A percentile compares a stretch with the other conserved stretches of the same genome.
These are phyloP conservation scores for Tolypocladium pustulatum DNA, from an alignment of 2,329 filamentous ascomycete genomes.

Conservation along the genomic window DNA sequence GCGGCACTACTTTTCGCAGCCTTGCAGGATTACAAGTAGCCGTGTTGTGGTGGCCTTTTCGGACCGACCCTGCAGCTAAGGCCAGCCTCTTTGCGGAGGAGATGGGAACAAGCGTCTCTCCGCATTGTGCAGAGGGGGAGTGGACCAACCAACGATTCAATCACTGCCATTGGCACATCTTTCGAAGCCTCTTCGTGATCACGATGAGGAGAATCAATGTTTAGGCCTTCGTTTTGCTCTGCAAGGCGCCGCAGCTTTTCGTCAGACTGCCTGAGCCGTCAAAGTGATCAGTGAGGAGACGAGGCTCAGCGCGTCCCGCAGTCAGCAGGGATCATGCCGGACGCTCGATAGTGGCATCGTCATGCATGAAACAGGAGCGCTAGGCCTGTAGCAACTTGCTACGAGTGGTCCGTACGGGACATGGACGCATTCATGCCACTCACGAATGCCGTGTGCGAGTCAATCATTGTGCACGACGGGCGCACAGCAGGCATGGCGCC, in stretches of 20 bases:
- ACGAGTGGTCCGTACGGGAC: neutral
- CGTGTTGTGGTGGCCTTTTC: constrained; percentile 1
- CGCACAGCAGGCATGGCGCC: neutral
- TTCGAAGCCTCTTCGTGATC: too few relatives aligned
- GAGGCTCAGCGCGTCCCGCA: neutral
- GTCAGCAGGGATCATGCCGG: neutral
- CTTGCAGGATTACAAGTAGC: constrained; percentile 4
- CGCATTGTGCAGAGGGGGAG: neutral
- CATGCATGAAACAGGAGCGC: neutral
- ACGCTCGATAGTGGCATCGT: neutral
- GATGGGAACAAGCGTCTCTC: neutral
- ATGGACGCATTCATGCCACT: too few relatives aligned
- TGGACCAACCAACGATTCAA: neutral
- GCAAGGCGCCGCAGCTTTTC: neutral
- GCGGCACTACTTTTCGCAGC: too few relatives aligned
- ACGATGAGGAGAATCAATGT: neutral
- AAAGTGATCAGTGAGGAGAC: neutral
- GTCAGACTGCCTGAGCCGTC: neutral
- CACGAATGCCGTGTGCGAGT: too few relatives aligned
- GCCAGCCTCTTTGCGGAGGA: constrained; percentile 1
- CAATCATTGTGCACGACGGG: too few relatives aligned
- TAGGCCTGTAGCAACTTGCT: neutral
- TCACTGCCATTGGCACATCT: neutral
- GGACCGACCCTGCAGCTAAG: constrained; percentile 3
- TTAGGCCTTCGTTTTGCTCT: neutral